Evolutionary conservation across 306 rosid genomes (phyloP).

Genomic region (Trifolium dubium): DNA sequence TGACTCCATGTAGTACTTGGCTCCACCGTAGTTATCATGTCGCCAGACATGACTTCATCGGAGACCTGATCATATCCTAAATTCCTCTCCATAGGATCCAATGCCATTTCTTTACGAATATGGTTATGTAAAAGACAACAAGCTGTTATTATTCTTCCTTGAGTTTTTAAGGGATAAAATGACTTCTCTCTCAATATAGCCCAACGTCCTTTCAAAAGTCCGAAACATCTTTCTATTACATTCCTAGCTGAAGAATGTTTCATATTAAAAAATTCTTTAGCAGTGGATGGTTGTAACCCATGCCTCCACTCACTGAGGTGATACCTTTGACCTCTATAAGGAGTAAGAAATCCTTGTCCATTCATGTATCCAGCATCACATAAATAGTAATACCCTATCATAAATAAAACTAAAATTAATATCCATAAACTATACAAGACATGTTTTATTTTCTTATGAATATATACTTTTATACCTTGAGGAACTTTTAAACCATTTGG

Average conservation of each 20-base stretch:
- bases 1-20: slow-evolving; percentile 8
- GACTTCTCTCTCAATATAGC: slow-evolving; percentile 2
- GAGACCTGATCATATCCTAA: neutral
- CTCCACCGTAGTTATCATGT: neutral
- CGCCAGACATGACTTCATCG: neutral
- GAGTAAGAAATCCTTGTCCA: neutral
- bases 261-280: slow-evolving; percentile 8
- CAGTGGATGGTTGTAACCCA: neutral
- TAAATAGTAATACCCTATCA: no score
- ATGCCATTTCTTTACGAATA: neutral
- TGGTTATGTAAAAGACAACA: slow-evolving; percentile 1
- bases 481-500: no score
- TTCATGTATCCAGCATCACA: neutral
- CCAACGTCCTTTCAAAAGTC: slow-evolving; percentile 6
- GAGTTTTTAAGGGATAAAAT: neutral
- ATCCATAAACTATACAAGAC: no score
- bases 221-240: slow-evolving; percentile 13
- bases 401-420: no score
- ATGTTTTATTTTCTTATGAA: no score
- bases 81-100: neutral
- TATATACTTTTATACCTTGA: neutral
- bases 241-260: slow-evolving; percentile 18
- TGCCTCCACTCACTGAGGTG: neutral
- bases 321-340: neutral
- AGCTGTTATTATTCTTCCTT: slow-evolving; percentile 9